Conservation (phyloP, 169 alveolate species). For the Eimeria tenella region DNA sequence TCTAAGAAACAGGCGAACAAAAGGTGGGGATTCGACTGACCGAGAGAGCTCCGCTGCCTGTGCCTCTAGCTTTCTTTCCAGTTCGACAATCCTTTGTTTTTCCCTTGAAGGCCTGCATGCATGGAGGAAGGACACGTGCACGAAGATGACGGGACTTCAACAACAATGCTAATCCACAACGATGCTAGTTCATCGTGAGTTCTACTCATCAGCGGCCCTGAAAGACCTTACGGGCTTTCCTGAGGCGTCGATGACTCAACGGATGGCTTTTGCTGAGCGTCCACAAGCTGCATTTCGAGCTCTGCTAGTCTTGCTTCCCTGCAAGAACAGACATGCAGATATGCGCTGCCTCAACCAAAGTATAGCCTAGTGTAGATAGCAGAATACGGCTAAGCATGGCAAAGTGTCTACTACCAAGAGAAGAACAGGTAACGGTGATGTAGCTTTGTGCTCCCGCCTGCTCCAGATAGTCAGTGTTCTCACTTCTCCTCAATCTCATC, state of each 20-base stretch:
- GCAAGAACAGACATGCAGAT: not conserved
- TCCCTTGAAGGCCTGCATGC: constrained; percentile 31
- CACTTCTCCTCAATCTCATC: constrained; percentile 57
- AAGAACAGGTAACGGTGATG: not conserved
- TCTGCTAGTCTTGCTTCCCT: constrained; percentile 61
- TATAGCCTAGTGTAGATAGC: not conserved
- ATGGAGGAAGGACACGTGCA: not conserved
- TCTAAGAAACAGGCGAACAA: not conserved
- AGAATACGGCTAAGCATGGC: not conserved
- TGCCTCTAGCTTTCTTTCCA: constrained; percentile 19
- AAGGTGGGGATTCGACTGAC: not conserved
- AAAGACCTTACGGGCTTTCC: not conserved
- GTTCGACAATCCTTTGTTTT: constrained; percentile 7
- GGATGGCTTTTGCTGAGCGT: constrained; percentile 46
- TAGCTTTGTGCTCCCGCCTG: not conserved
- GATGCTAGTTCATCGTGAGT: too few species aligned
- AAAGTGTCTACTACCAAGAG: not conserved
- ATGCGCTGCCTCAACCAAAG: not conserved
- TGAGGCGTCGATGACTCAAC: not conserved
- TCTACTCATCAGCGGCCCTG: too few species aligned
- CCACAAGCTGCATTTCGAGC: constrained; percentile 60
- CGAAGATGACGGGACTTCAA: too few species aligned
- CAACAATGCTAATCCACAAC: too few species aligned
- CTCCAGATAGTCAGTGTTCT: not conserved
- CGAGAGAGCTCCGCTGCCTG: constrained; percentile 27